phyloP scores from a whole-genome alignment of 2,329 filamentous ascomycete species.

The Leptographium galeiforme region DNA sequence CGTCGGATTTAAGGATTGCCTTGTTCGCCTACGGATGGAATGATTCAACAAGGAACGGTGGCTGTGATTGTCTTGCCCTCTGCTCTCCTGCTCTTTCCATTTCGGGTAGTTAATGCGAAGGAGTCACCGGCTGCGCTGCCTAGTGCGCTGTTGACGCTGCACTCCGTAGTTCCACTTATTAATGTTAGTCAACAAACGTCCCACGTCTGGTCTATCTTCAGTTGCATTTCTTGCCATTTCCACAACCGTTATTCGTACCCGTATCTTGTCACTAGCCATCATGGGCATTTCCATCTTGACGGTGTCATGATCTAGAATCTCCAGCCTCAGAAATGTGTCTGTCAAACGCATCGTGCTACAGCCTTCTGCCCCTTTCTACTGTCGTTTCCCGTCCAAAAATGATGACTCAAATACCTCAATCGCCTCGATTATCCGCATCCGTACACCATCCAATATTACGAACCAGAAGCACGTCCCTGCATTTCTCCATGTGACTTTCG shows the following conservation, averaged over 20 bases:
- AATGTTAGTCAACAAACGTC: neutral
- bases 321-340: neutral
- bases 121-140: neutral
- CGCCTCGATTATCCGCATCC: neutral
- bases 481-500: neutral
- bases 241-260: neutral
- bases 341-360: neutral
- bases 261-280: neutral
- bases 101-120: neutral
- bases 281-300: neutral
- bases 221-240: no score
- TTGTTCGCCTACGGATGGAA: no score
- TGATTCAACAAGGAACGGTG: no score
- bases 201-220: neutral
- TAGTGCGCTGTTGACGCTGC: neutral
- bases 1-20: no score
- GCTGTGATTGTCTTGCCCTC: neutral
- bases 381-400: conserved; percentile 6
- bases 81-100: neutral
- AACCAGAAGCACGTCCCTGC: neutral
- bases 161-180: neutral
- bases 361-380: neutral
- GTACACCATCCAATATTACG: neutral
- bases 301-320: neutral
- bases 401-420: conserved; percentile 4